phyloP scores from a whole-genome alignment of 176 grass and related monocot genomes.

The Raddia distichophylla region DNA sequence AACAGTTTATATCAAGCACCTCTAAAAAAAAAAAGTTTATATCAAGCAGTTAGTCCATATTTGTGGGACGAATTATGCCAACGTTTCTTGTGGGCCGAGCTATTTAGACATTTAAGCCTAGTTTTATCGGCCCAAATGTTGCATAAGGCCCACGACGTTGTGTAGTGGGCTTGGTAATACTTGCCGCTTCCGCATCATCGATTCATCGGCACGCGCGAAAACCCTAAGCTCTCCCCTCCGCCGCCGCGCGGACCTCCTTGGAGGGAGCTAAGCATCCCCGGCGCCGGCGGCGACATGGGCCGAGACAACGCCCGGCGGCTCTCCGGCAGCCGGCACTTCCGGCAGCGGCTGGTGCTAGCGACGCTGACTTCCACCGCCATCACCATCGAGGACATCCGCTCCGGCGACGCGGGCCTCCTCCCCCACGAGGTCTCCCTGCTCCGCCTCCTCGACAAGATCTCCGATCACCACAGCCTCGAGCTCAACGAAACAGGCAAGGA shows the following conservation, averaged over 20 bases:
- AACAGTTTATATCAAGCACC: no score
- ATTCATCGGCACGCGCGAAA: constrained; percentile 34
- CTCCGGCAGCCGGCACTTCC: constrained; percentile 63
- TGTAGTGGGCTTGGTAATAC: not conserved
- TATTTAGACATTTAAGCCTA: not conserved
- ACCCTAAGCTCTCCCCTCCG: constrained; percentile 13
- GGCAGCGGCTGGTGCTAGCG: constrained; percentile 82
- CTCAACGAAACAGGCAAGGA: constrained; percentile 72
- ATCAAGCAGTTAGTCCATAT: no score
- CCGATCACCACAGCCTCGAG: constrained; percentile 71
- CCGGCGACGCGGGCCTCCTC: constrained; percentile 69
- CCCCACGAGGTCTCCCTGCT: constrained; percentile 79
- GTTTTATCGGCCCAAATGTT: no score
- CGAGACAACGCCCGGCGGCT: constrained; percentile 47
- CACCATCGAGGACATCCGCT: constrained; percentile 74
- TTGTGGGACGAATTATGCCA: no score
- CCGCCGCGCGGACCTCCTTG: not conserved
- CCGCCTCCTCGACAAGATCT: constrained; percentile 79
- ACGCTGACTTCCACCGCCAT: constrained; percentile 66
- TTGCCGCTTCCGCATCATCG: not conserved
- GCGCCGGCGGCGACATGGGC: constrained; percentile 39
- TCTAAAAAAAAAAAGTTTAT: no score
- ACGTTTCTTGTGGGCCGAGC: not conserved
- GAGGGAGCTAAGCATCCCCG: not conserved
- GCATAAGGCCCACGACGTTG: not conserved